Conservation (phyloP, 2,329 filamentous ascomycete genomes). For the Scedosporium apiospermum region DNA sequence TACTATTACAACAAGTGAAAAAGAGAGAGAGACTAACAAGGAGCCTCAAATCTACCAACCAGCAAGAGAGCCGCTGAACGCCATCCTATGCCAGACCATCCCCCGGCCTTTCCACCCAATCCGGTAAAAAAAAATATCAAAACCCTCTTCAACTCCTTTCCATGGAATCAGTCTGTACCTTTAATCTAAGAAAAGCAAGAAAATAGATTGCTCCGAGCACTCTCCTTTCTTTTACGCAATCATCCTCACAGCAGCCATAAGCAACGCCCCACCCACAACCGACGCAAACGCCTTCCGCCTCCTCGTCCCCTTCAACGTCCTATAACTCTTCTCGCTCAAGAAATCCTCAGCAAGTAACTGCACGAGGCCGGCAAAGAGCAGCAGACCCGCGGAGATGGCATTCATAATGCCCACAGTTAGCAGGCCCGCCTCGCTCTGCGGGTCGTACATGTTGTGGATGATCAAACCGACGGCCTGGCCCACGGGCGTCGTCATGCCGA, state of each 20-base stretch:
- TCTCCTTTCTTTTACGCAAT: constrained; percentile 48
- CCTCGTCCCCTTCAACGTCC: constrained; percentile 49
- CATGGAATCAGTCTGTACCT: background rate
- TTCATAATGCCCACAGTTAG: constrained; percentile 84
- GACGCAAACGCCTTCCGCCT: constrained; percentile 53
- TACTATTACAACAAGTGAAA: background rate
- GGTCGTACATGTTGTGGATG: constrained; percentile 72
- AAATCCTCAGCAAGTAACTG: constrained; percentile 83
- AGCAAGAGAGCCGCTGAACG: background rate
- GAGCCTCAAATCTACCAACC: background rate
- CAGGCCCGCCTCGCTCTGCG: constrained; percentile 63
- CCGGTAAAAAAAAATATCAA: background rate
- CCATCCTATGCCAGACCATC: background rate
- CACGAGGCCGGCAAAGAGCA: constrained; percentile 75
- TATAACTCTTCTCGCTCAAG: constrained; percentile 65
- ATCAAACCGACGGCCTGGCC: constrained; percentile 75
- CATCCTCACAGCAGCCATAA: constrained; percentile 65
- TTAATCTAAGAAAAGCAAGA: background rate
- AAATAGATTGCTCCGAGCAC: background rate
- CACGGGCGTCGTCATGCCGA: constrained; percentile 68
- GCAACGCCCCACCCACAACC: constrained; percentile 52
- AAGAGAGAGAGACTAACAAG: background rate
- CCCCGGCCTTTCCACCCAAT: background rate
- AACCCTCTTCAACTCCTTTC: background rate
- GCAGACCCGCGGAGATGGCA: constrained; percentile 68